phyloP scores from a whole-genome alignment of 768 basidiomycete genomes.

The Boletus fagicola region DNA sequence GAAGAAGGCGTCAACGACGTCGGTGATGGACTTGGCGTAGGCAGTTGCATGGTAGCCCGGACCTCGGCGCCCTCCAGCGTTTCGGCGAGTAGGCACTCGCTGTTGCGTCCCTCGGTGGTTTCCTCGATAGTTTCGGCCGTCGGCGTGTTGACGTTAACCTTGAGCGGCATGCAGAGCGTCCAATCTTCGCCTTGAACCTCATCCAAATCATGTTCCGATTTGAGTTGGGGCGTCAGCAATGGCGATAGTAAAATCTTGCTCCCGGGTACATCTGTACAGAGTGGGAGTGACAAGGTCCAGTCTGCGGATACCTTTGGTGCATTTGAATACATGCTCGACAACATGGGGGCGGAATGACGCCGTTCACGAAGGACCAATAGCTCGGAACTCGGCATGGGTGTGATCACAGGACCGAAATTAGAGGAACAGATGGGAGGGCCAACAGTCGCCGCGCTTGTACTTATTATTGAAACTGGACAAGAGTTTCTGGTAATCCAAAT shows the following conservation, averaged over 20 bases:
- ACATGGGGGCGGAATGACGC: constrained; percentile 31
- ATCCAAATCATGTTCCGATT: constrained; percentile 6
- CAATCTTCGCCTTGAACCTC: constrained; percentile 25
- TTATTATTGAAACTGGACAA: too few relatives aligned
- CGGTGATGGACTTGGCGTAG: constrained; percentile 31
- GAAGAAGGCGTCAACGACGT: constrained; percentile 10
- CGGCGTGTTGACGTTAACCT: constrained; percentile 3
- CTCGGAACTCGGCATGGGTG: constrained; percentile 12
- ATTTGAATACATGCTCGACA: constrained; percentile 10
- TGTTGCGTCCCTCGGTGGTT: not conserved
- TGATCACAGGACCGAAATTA: not conserved
- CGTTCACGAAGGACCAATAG: constrained; percentile 29
- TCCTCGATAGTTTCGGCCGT: not conserved
- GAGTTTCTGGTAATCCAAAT: too few relatives aligned
- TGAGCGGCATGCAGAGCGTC: constrained; percentile 35
- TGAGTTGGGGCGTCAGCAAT: not conserved
- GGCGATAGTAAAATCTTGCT: constrained; percentile 14
- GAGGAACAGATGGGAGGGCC: constrained; percentile 3
- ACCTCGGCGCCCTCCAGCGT: constrained; percentile 1
- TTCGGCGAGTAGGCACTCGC: constrained; percentile 6
- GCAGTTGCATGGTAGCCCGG: constrained; percentile 15
- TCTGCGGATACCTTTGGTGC: constrained; percentile 8
- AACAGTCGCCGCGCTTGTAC: too few relatives aligned
- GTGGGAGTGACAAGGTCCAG: constrained; percentile 33
- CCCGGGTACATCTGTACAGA: constrained; percentile 30